Conservation (phyloP, 805 yeast genomes). For the Candida golubevii region DNA sequence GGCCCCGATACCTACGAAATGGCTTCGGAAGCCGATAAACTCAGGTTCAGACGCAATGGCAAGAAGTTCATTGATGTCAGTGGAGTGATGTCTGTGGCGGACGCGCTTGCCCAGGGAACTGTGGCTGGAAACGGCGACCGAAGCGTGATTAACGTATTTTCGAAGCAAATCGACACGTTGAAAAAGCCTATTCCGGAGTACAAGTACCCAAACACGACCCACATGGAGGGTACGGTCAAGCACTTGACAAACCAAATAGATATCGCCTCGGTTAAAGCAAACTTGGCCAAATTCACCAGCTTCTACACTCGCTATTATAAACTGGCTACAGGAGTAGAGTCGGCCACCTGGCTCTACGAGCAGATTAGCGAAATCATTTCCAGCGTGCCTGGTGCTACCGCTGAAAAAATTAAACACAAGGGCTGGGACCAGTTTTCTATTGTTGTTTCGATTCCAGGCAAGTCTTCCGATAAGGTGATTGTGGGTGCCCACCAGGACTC, state of each 20-base stretch:
- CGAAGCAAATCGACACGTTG: conserved; percentile 25
- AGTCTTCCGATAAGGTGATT: conserved; percentile 49
- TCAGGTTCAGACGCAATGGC: conserved; percentile 37
- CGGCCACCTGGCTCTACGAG: conserved; percentile 65
- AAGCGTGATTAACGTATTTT: conserved; percentile 18
- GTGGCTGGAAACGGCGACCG: conserved; percentile 14
- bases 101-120: conserved; percentile 28
- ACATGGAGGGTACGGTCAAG: conserved; percentile 36
- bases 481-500: conserved; percentile 92
- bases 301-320: conserved; percentile 77
- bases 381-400: conserved; percentile 18
- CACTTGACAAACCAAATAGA: conserved; percentile 43
- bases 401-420: conserved; percentile 51
- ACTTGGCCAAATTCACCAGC: conserved; percentile 59
- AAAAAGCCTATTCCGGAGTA: conserved; percentile 29
- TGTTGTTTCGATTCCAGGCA: conserved; percentile 60
- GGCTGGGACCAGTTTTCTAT: conserved; percentile 78
- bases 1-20: conserved; percentile 30
- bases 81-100: conserved; percentile 34
- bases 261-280: conserved; percentile 43
- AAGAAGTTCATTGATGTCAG: conserved; percentile 65
- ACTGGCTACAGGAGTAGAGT: conserved; percentile 61
- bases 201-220: conserved; percentile 49
- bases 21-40: conserved; percentile 36
- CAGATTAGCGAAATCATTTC: conserved; percentile 40